These are phyloP conservation scores for Globisporangium mamillatum DNA, from an alignment of 352 stramenopile species.

Conservation along the genomic window DNA sequence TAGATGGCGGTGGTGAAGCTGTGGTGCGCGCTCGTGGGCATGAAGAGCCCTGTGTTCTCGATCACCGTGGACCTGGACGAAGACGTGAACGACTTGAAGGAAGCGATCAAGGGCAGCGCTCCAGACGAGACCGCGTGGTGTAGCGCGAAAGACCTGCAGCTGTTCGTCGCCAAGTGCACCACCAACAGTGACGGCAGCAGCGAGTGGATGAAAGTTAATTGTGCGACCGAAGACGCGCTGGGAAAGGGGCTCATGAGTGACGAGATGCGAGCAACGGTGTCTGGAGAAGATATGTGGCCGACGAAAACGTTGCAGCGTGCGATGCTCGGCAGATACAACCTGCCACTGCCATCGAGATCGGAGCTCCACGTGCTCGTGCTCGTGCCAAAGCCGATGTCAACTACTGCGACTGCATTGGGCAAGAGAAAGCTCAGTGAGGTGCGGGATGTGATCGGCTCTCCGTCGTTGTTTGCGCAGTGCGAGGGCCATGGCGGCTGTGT, in stretches of 20 bases:
- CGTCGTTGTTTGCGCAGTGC: background rate
- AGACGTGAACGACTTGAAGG: background rate
- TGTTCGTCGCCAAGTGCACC: background rate
- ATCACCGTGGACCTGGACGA: background rate
- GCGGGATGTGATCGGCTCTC: background rate
- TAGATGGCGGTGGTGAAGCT: background rate
- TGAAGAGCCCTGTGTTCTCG: background rate
- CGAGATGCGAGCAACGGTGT: background rate
- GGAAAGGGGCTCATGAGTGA: background rate
- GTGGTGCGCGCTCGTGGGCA: background rate
- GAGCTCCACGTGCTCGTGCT: background rate
- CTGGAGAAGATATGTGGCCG: background rate
- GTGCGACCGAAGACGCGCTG: background rate
- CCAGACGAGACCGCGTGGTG: background rate
- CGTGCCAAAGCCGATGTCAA: background rate
- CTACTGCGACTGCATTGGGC: background rate
- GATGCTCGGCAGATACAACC: background rate
- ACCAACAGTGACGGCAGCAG: background rate
- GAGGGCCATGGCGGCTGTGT: background rate
- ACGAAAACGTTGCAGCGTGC: background rate
- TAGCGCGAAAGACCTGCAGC: background rate
- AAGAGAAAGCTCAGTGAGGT: background rate
- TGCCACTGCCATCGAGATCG: background rate
- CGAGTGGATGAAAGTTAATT: background rate
- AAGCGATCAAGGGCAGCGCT: background rate